phyloP scores from a whole-genome alignment of 768 basidiomycete genomes.

The Tulasnella sp. region DNA sequence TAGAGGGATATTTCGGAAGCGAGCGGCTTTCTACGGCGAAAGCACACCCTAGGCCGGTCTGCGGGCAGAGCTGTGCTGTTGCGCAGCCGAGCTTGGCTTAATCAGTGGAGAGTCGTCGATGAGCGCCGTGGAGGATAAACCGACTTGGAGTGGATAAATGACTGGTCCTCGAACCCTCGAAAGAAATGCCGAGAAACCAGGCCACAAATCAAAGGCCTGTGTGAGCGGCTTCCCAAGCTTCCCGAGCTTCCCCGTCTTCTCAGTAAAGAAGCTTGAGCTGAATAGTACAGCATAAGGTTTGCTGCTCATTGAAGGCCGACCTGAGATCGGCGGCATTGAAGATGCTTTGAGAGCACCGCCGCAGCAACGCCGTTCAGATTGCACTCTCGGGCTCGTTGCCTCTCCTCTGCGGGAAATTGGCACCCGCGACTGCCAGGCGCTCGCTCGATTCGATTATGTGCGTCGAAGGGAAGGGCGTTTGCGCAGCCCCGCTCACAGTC shows the following conservation, averaged over 20 bases:
- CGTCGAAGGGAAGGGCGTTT: not conserved
- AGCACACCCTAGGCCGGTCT: not conserved
- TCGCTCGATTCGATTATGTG: not conserved
- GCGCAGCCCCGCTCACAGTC: not conserved
- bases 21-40: not conserved
- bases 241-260: not conserved
- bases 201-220: not conserved
- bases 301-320: not conserved
- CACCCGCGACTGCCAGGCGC: not conserved
- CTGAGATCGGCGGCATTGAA: not conserved
- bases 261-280: not conserved
- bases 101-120: not conserved
- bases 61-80: not conserved
- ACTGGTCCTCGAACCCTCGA: not conserved
- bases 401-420: not conserved
- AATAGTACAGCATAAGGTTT: not conserved
- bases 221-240: not conserved
- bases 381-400: not conserved
- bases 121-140: not conserved
- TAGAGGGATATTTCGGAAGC: not conserved
- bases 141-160: not conserved
- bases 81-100: not conserved
- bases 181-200: not conserved
- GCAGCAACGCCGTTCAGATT: not conserved
- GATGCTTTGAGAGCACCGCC: not conserved